These are phyloP conservation scores for Citrus inodora DNA, from an alignment of 345 rosid species.

Conservation along the genomic window DNA sequence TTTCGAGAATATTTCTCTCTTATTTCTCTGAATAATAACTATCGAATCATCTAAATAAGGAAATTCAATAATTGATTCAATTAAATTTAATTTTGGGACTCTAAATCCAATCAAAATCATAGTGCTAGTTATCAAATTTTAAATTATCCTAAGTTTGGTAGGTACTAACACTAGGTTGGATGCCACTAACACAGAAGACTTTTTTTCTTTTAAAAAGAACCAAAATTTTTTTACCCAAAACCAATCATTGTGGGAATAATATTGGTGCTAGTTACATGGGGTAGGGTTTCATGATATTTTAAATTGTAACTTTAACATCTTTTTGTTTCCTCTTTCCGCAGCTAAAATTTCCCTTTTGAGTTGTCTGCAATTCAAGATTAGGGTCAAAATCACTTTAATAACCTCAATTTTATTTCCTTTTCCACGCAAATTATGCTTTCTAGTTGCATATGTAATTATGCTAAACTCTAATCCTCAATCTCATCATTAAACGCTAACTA, in stretches of 20 bases:
- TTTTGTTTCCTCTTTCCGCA: conserved; percentile 16
- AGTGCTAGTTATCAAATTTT: not conserved
- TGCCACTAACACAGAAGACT: not conserved
- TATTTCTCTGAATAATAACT: too few species aligned
- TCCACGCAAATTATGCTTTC: not conserved
- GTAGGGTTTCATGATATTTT: not conserved
- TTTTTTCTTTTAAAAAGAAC: not conserved
- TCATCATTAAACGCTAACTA: not conserved
- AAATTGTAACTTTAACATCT: not conserved
- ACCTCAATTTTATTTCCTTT: not conserved
- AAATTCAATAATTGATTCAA: too few species aligned
- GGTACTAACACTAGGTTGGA: not conserved
- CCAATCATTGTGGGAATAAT: conserved; percentile 23
- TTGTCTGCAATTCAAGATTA: conserved; percentile 24
- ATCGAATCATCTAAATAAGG: too few species aligned
- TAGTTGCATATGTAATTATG: not conserved
- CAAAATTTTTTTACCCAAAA: conserved; percentile 14
- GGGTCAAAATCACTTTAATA: conserved; percentile 4
- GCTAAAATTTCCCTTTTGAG: conserved; percentile 33
- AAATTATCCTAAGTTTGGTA: not conserved
- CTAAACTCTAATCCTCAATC: too few species aligned
- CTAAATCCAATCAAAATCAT: not conserved
- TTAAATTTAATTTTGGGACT: not conserved
- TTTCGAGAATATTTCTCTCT: too few species aligned
- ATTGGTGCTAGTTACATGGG: conserved; percentile 8